Conservation (phyloP, 768 basidiomycete species). For the Thelephora ganbajun region DNA sequence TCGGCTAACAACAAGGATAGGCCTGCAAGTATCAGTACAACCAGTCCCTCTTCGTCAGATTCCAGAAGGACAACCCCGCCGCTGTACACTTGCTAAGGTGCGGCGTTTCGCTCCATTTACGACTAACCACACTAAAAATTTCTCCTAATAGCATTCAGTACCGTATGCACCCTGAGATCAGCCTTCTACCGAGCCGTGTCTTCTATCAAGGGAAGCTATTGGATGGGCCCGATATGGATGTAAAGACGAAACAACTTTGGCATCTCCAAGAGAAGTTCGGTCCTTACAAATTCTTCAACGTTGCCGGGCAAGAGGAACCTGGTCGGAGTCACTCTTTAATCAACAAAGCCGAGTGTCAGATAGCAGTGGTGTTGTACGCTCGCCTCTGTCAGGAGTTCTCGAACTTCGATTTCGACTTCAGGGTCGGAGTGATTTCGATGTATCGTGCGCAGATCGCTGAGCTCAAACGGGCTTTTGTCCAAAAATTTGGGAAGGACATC, state of each 20-base stretch:
- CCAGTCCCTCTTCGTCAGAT: constrained; percentile 84
- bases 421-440: constrained; percentile 77
- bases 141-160: constrained; percentile 76
- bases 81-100: constrained; percentile 86
- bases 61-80: constrained; percentile 68
- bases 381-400: constrained; percentile 54
- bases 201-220: constrained; percentile 74
- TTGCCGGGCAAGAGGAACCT: constrained; percentile 49
- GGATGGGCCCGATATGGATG: constrained; percentile 83
- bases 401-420: constrained; percentile 34
- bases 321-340: constrained; percentile 59
- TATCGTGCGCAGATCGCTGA: constrained; percentile 83
- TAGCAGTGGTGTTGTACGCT: constrained; percentile 66
- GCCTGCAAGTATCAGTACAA: constrained; percentile 67
- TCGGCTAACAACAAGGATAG: constrained; percentile 19
- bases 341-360: constrained; percentile 61
- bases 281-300: constrained; percentile 82
- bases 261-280: constrained; percentile 67
- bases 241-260: constrained; percentile 77
- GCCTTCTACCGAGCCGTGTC: constrained; percentile 69
- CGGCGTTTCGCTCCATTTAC: constrained; percentile 5
- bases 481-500: constrained; percentile 59
- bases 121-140: background rate
- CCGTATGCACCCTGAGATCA: constrained; percentile 98
- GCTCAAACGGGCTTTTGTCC: constrained; percentile 53